Base-by-base conservation (phyloP, 78 protist genomes). In the Polysphondylium violaceum region DNA sequence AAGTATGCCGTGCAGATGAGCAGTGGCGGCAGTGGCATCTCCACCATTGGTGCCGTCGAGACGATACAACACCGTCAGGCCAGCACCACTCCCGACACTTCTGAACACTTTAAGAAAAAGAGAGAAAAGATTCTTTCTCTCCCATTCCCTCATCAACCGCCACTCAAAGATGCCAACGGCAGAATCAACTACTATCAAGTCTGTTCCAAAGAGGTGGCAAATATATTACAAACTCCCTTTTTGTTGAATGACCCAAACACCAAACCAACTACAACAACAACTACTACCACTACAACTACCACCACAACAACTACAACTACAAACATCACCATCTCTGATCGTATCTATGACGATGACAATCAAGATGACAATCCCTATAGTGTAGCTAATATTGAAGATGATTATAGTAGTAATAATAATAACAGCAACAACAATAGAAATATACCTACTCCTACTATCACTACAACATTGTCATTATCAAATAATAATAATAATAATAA, bases 61-160 rank as follows among this genome's bases (percentile, higher is more conserved):
- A n/a, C n/a, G n/a, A n/a, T n/a, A n/a, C n/a, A n/a, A n/a, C n/a
- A n/a, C n/a, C n/a, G n/a, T n/a, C n/a, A n/a, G 11, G 23, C 56
- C 2, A 41, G 19, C 33, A 79, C 78, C 0, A 76, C 90, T 27
- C 55, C 90, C 0, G 7, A 43, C 0, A 81, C 78, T 1, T 40
- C 31, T 19, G 79, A 81, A 4, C 58, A 69, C 17, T 81, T 81
- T 16, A 81, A 68, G 16, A 67, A n/a, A 35, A 81, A 74, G 58
- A 67, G 90, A 35, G 5, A 7, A 4, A 25, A 40, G 11, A 81
- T 81, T 68, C 59, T 81, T 5, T 44, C 29, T n/a, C 38, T 69
- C 21, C 90, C 90, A 27, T 35, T 81, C 12, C 90, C 90, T 38
- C 38, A 68, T 1, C n/a, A 38, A 35, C 88, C 75, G 7, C 76